Evolutionary conservation across 164 flowering plant species (phyloP).

Genomic region (Vitis labrusca): DNA sequence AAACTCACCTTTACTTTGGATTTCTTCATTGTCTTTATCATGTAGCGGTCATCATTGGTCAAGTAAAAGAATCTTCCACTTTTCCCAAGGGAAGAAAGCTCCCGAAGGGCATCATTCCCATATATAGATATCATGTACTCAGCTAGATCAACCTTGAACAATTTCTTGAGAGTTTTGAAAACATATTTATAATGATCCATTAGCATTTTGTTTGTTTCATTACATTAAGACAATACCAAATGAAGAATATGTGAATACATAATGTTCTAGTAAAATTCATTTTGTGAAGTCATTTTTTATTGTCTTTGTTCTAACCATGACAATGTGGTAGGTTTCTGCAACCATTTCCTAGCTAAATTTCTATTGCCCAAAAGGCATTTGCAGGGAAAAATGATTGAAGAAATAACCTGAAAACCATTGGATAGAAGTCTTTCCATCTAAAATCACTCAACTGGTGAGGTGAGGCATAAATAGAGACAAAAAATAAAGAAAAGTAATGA

Average conservation of each 20-base stretch:
- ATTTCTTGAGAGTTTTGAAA: conserved; percentile 77
- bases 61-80: conserved; percentile 94
- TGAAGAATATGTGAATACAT: too few relatives aligned
- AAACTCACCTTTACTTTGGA: conserved; percentile 75
- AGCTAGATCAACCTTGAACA: conserved; percentile 89
- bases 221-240: too few relatives aligned
- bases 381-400: not conserved
- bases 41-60: conserved; percentile 79
- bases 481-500: too few relatives aligned
- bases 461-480: conserved; percentile 27
- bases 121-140: conserved; percentile 95
- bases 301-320: too few relatives aligned
- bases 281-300: too few relatives aligned
- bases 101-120: conserved; percentile 92
- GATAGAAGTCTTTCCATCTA: conserved; percentile 90
- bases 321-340: too few relatives aligned
- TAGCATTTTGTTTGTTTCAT: too few relatives aligned
- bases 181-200: not conserved
- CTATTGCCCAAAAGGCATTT: not conserved
- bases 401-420: conserved; percentile 70
- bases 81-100: conserved; percentile 93
- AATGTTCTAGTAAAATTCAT: too few relatives aligned
- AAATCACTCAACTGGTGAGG: conserved; percentile 82
- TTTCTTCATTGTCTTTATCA: conserved; percentile 88
- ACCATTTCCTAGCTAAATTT: too few relatives aligned